Base-by-base conservation (phyloP, 768 basidiomycete genomes). In the Trichaptum fuscoviolaceum region DNA sequence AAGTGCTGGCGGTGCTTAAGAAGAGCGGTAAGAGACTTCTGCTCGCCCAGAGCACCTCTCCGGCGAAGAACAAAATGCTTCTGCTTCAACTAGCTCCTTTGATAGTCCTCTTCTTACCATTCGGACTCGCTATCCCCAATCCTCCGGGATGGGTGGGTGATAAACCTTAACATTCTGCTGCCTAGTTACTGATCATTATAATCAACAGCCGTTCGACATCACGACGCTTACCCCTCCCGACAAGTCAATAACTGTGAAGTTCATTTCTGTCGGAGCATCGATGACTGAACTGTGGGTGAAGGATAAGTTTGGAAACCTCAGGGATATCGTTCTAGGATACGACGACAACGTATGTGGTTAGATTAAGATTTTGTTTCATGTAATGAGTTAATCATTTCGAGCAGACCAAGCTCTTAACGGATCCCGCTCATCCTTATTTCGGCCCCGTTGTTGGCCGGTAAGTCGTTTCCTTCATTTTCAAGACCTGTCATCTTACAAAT, bases 241-340 rank as follows among this genome's bases (percentile, higher is more conserved):
- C 71, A 82, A 81, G 7, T 85, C 84, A n/a, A 79, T 85, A 66
- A 81, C 78, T 5, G 86, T 85, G 18, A 85, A 82, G 63, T 86
- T 87, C 67, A 83, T 87, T 17, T 81, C 82, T 2, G 78, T 84
- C 65, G 86, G 87, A 5, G 82, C 85, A 27, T 85, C 84, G 1
- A 69, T 86, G 72, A 84, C 84, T 2, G 81, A 85, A 67, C 73
- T 87, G 2, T 84, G 82, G 82, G 84, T 85, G 2, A 82, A 83
- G 66, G 85, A 86, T 71, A 83, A 78, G 72, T 68, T 76, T 64
- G 82, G 83, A 2, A 77, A 77, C n/a, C 67, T 76, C 6, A 76
- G 82, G 61, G 85, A 87, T 71, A 80, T 88, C 10, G 76, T 86
- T n/a, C 76, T 86, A 0, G 85, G 86, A 0, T 87, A 85, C 68